phyloP scores from a whole-genome alignment of 1,284 basidiomycete genomes.

The Boletus mariae region DNA sequence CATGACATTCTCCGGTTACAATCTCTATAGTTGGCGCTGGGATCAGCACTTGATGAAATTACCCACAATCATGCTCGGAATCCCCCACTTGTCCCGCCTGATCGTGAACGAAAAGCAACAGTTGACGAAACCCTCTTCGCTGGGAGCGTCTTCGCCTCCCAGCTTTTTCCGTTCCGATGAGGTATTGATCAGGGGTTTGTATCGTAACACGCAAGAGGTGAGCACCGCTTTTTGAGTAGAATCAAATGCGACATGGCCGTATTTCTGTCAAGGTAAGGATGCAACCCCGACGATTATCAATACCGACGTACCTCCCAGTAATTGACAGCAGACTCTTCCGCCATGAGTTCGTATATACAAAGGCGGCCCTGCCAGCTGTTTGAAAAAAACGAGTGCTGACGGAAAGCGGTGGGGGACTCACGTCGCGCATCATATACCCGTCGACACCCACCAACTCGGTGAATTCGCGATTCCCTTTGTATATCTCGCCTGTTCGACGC shows the following conservation, averaged over 20 bases:
- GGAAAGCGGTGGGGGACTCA: slow-evolving; percentile 35
- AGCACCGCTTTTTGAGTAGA: slow-evolving; percentile 85
- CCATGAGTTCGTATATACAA: slow-evolving; percentile 97
- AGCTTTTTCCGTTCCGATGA: slow-evolving; percentile 26
- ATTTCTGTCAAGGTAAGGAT: slow-evolving; percentile 56
- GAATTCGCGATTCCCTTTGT: slow-evolving; percentile 96
- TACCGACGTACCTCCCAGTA: slow-evolving; percentile 83
- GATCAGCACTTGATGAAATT: slow-evolving; percentile 69
- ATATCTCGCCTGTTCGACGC: slow-evolving; percentile 96
- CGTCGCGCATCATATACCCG: slow-evolving; percentile 78
- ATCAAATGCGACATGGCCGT: slow-evolving; percentile 93
- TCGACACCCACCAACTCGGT: slow-evolving; percentile 84
- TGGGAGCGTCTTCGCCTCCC: slow-evolving; percentile 18
- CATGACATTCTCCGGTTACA: not conserved
- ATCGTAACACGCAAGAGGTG: slow-evolving; percentile 88
- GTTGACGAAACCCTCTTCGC: slow-evolving; percentile 74
- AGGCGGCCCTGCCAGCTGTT: slow-evolving; percentile 62
- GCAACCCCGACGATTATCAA: not conserved
- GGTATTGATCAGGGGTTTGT: slow-evolving; percentile 54
- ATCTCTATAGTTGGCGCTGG: not conserved
- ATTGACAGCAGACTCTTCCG: slow-evolving; percentile 93
- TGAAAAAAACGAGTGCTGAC: not conserved
- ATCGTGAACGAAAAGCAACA: slow-evolving; percentile 98
- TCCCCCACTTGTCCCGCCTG: slow-evolving; percentile 84
- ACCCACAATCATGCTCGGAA: slow-evolving; percentile 90